Base-by-base conservation (phyloP, 192 early-diverging fungal species). In the Tieghemiomyces parasiticus region DNA sequence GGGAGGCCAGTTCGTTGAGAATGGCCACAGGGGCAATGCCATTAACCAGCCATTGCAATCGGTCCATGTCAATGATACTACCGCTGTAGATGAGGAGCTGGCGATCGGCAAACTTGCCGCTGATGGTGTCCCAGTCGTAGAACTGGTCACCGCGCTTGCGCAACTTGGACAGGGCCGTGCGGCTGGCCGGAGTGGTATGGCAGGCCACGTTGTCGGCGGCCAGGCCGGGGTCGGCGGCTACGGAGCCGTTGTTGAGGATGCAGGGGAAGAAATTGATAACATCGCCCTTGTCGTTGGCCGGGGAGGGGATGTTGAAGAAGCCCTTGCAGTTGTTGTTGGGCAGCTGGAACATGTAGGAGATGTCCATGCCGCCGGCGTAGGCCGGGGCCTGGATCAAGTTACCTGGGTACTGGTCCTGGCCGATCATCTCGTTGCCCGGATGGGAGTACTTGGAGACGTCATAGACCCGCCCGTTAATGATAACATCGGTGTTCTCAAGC, bases 261-360 rank as follows among this genome's bases (percentile, higher is more conserved):
- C 87, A 89, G 20, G 87, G 87, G 65, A 87, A 89, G 54, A 85
- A 84, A 51, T 67, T 76, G n/a, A 73, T 63, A 2, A 72, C 69
- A 64, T 73, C 73, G 66, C 67, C 68, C 24, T 33, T 60, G 38
- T 45, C 46, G 42, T 76, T 71, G 24, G 20, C 54, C 0, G 59
- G 59, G 10, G 12, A 14, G 0, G 46, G 22, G 19, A 61, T 55
- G 24, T 60, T 46, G 46, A 87, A 65, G 20, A 86, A 62, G 3
- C 71, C 76, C 64, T 81, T 83, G 66, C 87, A 89, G 14, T 77
- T 67, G 38, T 63, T 60, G 62, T 89, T 87, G 49, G 83, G 76
- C 53, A 75, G 78, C 72, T 90, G 88, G 69, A 90, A 90, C 74
- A 90, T 51, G 38, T 88, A 86, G 24, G 79, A 78, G 56, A 87